Base-by-base conservation (phyloP, 805 yeast genomes). In the Debaryomyces tyrocola region DNA sequence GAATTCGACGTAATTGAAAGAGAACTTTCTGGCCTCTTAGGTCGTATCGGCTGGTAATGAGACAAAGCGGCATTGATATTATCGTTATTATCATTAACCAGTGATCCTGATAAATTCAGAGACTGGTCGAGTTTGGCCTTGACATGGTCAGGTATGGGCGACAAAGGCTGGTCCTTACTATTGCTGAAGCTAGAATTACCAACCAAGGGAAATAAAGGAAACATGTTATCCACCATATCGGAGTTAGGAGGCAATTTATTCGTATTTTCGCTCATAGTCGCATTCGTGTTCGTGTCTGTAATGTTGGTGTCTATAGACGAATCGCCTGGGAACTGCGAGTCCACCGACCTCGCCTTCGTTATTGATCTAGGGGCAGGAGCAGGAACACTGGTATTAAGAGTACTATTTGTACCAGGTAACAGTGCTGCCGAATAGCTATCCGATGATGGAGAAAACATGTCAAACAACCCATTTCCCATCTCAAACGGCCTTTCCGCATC, bases 131-230 rank as follows among this genome's bases (percentile, higher is more conserved):
- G 14, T 17, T 39, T 39, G 27, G 42, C 15, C n/a, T 17, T 39
- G 10, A 27, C n/a, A 14, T 27, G 24, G 17, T 24, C 27, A 15
- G 74, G 70, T 5, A 67, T 45, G 14, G 60, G 57, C 62, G 64
- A 67, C 39, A 70, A 56, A 6, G 75, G 75, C 40, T 64, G 59
- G 33, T 66, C 57, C 39, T 62, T 62, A 49, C 61, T 65, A 33
- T 63, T 59, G 28, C 71, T 73, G 47, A 73, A 71, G 31, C 70
- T 64, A 37, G 57, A 53, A 36, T 58, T 55, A 6, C 77, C 78
- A 14, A 73, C 69, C 45, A 73, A 57, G 3, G 78, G 76, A 40
- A 72, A 72, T 18, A 73, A 61, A 3, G 78, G 78, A 46, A 70
- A 72, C 66, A 68, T 66, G 41, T 60, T 59, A 41, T 67, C 70